Percentiles rank a stretch among this genome's conserved stretches.
These are phyloP conservation scores for Phytophthora lateralis DNA, from an alignment of 352 stramenopile genomes.

Conservation along the genomic window DNA sequence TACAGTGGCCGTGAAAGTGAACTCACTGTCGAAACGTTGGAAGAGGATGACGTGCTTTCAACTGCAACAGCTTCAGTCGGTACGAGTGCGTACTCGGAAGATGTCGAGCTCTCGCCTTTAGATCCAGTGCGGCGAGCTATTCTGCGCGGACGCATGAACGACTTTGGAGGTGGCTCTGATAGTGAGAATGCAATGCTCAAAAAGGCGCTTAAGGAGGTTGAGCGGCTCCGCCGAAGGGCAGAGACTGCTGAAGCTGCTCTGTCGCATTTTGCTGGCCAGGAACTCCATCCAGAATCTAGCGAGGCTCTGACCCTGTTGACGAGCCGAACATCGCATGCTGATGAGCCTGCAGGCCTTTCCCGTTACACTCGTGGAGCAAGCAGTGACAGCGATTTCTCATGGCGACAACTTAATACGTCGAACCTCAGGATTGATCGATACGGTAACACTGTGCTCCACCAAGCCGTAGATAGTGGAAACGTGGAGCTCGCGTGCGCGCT, in stretches of 20 bases:
- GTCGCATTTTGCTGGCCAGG: constrained; percentile 32
- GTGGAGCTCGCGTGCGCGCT: constrained; percentile 58
- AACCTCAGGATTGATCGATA: constrained; percentile 53
- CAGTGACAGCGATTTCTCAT: constrained; percentile 13
- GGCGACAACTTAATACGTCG: constrained; percentile 27
- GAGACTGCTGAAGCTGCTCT: constrained; percentile 67
- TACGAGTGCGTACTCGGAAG: constrained; percentile 47
- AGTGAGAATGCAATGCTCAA: constrained; percentile 48
- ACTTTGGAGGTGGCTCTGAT: constrained; percentile 19
- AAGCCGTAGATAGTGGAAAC: constrained; percentile 45
- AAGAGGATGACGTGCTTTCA: constrained; percentile 39
- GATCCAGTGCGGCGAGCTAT: constrained; percentile 19
- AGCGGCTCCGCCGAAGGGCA: constrained; percentile 61
- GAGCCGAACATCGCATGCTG: constrained; percentile 16
- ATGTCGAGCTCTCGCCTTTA: constrained; percentile 31
- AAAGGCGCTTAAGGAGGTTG: constrained; percentile 56
- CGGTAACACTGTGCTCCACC: constrained; percentile 63
- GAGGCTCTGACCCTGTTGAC: constrained; percentile 23
- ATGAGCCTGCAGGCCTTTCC: constrained; percentile 1
- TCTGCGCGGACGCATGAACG: constrained; percentile 19
- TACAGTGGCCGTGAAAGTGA: constrained; percentile 38
- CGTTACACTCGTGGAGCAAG: constrained; percentile 13
- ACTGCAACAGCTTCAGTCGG: constrained; percentile 46
- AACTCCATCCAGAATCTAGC: constrained; percentile 20
- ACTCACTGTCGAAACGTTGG: constrained; percentile 34